A percentile compares a stretch with the other conserved stretches of the same genome.
These are phyloP conservation scores for Ustanciosporium gigantosporum DNA, from an alignment of 1,284 basidiomycete species.

Conservation along the genomic window DNA sequence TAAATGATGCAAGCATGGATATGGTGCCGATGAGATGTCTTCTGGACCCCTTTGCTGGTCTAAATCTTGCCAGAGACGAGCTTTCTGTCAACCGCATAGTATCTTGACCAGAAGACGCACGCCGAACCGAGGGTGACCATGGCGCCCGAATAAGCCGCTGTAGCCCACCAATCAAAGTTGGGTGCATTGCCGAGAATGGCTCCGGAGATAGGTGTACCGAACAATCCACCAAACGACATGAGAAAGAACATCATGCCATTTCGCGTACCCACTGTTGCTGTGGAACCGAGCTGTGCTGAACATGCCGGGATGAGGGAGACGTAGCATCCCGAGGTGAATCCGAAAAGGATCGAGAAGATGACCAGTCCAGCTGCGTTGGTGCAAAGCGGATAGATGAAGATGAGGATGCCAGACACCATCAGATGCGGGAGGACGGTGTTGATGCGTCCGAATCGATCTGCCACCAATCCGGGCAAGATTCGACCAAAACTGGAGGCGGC, in stretches of 20 bases:
- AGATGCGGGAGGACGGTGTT: constrained; percentile 59
- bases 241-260: constrained; percentile 40
- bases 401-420: constrained; percentile 43
- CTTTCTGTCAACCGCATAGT: constrained; percentile 17
- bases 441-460: constrained; percentile 58
- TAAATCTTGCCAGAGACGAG: constrained; percentile 23
- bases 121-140: constrained; percentile 13
- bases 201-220: constrained; percentile 34
- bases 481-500: constrained; percentile 56
- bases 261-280: constrained; percentile 23
- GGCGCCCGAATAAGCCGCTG: constrained; percentile 5
- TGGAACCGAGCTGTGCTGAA: constrained; percentile 25
- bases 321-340: constrained; percentile 42
- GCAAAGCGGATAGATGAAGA: constrained; percentile 41
- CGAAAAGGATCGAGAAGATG: constrained; percentile 40
- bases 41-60: too few species aligned
- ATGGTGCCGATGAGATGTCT: too few species aligned
- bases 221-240: constrained; percentile 28
- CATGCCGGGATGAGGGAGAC: constrained; percentile 44
- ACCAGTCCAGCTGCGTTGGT: constrained; percentile 19
- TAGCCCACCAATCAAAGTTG: constrained; percentile 24
- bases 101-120: constrained; percentile 12
- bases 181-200: constrained; percentile 23
- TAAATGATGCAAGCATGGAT: too few species aligned
- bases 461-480: constrained; percentile 56